Percentiles rank a stretch among this genome's conserved stretches.
phyloP scores from a whole-genome alignment of 805 yeast species.

The Kodamaea kakaduensis region DNA sequence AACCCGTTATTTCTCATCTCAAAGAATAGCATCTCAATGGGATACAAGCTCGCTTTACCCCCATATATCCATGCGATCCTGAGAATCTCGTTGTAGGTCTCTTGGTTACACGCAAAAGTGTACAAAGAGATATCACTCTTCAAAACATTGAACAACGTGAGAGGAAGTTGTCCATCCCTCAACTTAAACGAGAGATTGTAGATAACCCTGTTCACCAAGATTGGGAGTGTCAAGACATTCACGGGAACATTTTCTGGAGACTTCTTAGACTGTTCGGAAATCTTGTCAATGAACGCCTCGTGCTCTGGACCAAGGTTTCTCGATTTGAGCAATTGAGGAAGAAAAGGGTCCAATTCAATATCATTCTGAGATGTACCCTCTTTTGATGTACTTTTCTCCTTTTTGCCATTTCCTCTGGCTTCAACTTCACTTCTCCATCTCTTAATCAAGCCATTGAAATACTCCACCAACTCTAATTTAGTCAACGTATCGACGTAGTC shows the following conservation, averaged over 20 bases:
- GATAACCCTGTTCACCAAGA: slow-evolving; percentile 31
- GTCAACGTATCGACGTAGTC: slow-evolving; percentile 16
- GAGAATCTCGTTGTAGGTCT: slow-evolving; percentile 38
- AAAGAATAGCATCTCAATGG: slow-evolving; percentile 29
- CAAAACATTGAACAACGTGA: slow-evolving; percentile 32
- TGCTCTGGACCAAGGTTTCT: slow-evolving; percentile 16
- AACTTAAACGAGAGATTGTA: slow-evolving; percentile 21
- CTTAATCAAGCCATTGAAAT: slow-evolving; percentile 14
- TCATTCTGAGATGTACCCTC: neutral
- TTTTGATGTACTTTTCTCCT: neutral
- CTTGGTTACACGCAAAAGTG: slow-evolving; percentile 36
- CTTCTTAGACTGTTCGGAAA: slow-evolving; percentile 13
- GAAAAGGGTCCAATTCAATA: neutral
- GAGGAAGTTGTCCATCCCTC: slow-evolving; percentile 34
- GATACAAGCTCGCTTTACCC: slow-evolving; percentile 34
- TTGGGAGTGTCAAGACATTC: slow-evolving; percentile 34
- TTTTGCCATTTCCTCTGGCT: neutral
- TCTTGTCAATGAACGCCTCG: slow-evolving; percentile 16
- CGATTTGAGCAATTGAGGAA: slow-evolving; percentile 6
- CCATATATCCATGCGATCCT: slow-evolving; percentile 34
- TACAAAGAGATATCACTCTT: slow-evolving; percentile 32
- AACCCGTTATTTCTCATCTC: slow-evolving; percentile 43
- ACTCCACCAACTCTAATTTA: slow-evolving; percentile 15
- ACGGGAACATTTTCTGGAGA: slow-evolving; percentile 24
- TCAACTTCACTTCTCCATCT: slow-evolving; percentile 1